Conservation (phyloP, 352 stramenopile genomes). For the Phytophthora macrochlamydospora region DNA sequence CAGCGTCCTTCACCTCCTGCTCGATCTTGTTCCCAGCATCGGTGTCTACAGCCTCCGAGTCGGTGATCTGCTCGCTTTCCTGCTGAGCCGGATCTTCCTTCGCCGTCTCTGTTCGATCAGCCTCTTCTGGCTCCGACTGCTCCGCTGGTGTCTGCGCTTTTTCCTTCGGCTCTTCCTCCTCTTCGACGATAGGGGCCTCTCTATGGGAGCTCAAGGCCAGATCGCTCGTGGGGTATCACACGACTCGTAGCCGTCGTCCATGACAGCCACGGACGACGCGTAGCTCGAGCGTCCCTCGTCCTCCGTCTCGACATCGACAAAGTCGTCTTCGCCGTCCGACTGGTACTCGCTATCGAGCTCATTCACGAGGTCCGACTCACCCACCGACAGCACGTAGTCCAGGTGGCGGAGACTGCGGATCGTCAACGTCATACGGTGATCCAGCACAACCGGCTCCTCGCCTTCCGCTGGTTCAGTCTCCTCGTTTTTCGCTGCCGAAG, state of each 20-base stretch:
- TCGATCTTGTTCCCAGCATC: neutral
- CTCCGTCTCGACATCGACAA: constrained; percentile 40
- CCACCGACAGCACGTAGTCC: constrained; percentile 50
- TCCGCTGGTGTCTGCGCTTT: neutral
- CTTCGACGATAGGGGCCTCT: constrained; percentile 36
- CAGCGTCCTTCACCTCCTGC: no score
- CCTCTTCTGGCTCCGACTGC: neutral
- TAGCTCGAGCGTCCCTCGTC: constrained; percentile 39
- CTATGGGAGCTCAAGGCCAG: constrained; percentile 14
- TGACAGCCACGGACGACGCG: constrained; percentile 60
- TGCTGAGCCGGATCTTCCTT: constrained; percentile 1
- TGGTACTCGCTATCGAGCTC: constrained; percentile 32
- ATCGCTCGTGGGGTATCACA: constrained; percentile 33
- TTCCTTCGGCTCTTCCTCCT: constrained; percentile 23
- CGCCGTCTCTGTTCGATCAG: neutral
- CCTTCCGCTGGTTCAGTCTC: neutral
- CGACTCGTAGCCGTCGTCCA: constrained; percentile 43
- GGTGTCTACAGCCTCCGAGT: neutral
- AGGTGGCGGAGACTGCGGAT: constrained; percentile 47
- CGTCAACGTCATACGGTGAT: constrained; percentile 42
- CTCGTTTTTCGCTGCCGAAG: constrained; percentile 6
- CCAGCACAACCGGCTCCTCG: constrained; percentile 55
- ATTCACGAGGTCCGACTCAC: constrained; percentile 33
- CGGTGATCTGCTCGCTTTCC: neutral
- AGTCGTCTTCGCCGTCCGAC: constrained; percentile 29